These are phyloP conservation scores for Podospora tetraspora DNA, from an alignment of 495 filamentous ascomycete genomes.

Conservation along the genomic window DNA sequence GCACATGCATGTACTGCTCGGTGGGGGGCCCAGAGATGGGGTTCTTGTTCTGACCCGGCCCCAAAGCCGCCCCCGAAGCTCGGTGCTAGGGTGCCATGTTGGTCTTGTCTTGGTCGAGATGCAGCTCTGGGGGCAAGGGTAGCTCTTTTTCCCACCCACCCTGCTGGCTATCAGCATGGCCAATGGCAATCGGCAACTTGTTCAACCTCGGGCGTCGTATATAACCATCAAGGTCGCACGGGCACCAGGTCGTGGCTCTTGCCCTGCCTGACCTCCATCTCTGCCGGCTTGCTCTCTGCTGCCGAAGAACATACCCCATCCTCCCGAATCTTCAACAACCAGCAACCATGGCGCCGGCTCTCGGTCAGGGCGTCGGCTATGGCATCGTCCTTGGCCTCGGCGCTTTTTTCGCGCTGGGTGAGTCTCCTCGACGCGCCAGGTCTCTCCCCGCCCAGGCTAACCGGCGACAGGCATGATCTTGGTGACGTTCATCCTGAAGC, in stretches of 20 bases:
- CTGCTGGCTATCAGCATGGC: neutral
- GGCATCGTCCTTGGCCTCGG: conserved; percentile 76
- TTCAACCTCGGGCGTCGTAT: conserved; percentile 1
- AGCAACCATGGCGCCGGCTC: conserved; percentile 41
- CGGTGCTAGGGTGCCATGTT: neutral
- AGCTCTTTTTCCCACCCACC: neutral
- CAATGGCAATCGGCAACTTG: neutral
- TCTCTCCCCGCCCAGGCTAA: neutral
- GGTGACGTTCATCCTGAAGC: conserved; percentile 72
- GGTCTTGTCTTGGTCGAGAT: conserved; percentile 1
- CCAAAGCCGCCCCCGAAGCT: neutral
- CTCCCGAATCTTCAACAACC: conserved; percentile 3
- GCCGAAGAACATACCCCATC: neutral
- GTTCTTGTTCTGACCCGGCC: neutral
- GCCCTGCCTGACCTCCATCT: neutral
- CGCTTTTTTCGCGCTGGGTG: conserved; percentile 72
- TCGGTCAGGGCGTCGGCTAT: conserved; percentile 72
- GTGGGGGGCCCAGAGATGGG: conserved; percentile 9
- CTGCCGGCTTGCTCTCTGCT: conserved; percentile 5
- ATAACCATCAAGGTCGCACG: conserved; percentile 3
- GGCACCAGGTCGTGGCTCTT: neutral
- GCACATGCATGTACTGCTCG: conserved; percentile 4
- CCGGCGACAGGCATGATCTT: conserved; percentile 41
- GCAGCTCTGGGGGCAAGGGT: conserved; percentile 1
- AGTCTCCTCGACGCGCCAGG: conserved; percentile 15